Evolutionary conservation across 345 rosid species (phyloP), one percentile per base, ranked within the genome.

Genomic region (Gossypium raimondii): DNA sequence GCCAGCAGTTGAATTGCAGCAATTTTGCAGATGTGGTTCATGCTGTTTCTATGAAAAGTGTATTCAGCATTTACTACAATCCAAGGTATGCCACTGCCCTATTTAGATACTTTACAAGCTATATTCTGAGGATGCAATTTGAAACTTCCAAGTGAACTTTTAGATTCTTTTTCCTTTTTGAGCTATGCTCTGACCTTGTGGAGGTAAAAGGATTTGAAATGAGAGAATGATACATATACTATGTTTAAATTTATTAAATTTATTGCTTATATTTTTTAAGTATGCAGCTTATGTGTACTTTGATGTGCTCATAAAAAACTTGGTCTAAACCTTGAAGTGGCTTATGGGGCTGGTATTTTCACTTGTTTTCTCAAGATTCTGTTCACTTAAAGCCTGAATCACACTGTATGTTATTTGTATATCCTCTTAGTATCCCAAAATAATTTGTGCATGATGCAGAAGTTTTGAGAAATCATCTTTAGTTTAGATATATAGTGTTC

Each of bases 1-100:
- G 71, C 78, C 92, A 75, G 82, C 89, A 83, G 75, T 77, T 85
- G 80, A 87, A 84, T 72, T 89, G 86, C 75, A 87, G 82, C 78
- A 85, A 85, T 72, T 81, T 89, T 74, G 53, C 79, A 11, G 93
- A 90, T 75, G 92, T 90, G n/a, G 86, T 87, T 63, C 88, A 78
- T 86, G 91, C 97, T 78, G 78, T 93, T 29, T 85, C 97, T 4
- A 66, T 77, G 53, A 77, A 85, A 73, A 86, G 84, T 29, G 81
- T 67, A 76, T 93, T 96, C 88, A 86, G 83, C 77, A 87, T 93
- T 67, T 92, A 70, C 86, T 96, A 92, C 85, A 94, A 96, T 77
- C 99, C 99, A 63, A 96, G 97, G 99, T 95, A 81, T 67, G 68
- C 72, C 70, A 27, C 63, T 53, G 16, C 73, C 73, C 48, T 22